Percentiles rank a stretch among this genome's conserved stretches.
Conservation (phyloP, 1,284 basidiomycete genomes). For the Mycena sp. region DNA sequence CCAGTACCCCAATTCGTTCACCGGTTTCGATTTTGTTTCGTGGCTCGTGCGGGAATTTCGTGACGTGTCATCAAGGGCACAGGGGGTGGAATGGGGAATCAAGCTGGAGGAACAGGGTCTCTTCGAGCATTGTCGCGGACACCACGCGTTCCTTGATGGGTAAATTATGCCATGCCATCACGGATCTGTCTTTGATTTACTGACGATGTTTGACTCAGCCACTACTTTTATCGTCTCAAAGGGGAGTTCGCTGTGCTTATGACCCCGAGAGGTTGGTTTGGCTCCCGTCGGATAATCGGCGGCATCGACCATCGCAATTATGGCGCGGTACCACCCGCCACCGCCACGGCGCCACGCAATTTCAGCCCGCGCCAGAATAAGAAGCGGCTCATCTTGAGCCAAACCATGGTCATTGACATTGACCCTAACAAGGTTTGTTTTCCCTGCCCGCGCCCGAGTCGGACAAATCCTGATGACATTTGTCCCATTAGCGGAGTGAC, state of each 20-base stretch:
- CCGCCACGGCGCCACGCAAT: slow-evolving; percentile 45
- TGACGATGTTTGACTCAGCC: slow-evolving; percentile 52
- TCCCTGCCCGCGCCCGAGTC: slow-evolving; percentile 15
- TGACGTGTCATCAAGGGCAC: slow-evolving; percentile 82
- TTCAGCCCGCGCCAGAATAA: slow-evolving; percentile 56
- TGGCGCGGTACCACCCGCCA: slow-evolving; percentile 49
- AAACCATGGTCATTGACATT: slow-evolving; percentile 88
- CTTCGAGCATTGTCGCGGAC: slow-evolving; percentile 82
- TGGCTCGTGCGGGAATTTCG: slow-evolving; percentile 90
- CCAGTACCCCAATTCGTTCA: slow-evolving; percentile 83
- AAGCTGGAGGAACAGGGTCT: slow-evolving; percentile 81
- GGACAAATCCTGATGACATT: slow-evolving; percentile 2
- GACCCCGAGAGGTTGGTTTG: slow-evolving; percentile 78
- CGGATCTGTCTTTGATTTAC: slow-evolving; percentile 42
- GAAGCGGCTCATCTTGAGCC: slow-evolving; percentile 83
- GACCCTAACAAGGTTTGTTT: slow-evolving; percentile 77
- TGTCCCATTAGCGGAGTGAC: slow-evolving; percentile 77
- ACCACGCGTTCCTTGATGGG: slow-evolving; percentile 89
- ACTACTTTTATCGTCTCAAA: slow-evolving; percentile 87
- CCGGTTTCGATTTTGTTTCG: slow-evolving; percentile 85
- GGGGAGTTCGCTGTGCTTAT: slow-evolving; percentile 78
- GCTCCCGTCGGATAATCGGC: slow-evolving; percentile 46
- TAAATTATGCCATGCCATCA: slow-evolving; percentile 48
- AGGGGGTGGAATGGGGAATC: slow-evolving; percentile 82
- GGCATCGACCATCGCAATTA: slow-evolving; percentile 38